Evolutionary conservation across 257 asterid genomes (phyloP).

Genomic region (Fraxinus excelsior): DNA sequence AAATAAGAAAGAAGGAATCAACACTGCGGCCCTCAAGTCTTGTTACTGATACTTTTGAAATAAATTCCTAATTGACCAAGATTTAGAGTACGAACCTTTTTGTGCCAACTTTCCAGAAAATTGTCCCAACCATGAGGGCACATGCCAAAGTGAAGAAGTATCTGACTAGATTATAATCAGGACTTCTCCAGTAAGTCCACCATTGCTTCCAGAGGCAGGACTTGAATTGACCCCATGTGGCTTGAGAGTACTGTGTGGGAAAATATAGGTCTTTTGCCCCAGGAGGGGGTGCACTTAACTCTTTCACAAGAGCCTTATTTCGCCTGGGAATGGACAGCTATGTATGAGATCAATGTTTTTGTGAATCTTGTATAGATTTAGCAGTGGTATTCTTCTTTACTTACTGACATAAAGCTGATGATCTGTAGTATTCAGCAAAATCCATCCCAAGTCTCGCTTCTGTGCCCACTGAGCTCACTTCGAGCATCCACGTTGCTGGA

Average conservation of each 20-base stretch:
- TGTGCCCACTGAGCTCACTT: conserved; percentile 44
- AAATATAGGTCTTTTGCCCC: conserved; percentile 47
- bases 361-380: not conserved
- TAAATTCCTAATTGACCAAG: not conserved
- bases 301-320: conserved; percentile 42
- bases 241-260: conserved; percentile 45
- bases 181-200: conserved; percentile 58
- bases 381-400: conserved; percentile 18
- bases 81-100: conserved; percentile 31
- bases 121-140: conserved; percentile 48
- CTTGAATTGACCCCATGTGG: conserved; percentile 48
- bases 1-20: not conserved
- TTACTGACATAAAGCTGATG: conserved; percentile 44
- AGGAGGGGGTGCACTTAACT: conserved; percentile 38
- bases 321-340: conserved; percentile 24
- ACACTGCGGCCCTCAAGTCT: not conserved
- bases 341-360: conserved; percentile 6
- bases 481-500: conserved; percentile 69
- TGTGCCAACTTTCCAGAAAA: conserved; percentile 50
- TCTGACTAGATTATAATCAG: conserved; percentile 55
- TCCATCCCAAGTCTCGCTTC: conserved; percentile 48
- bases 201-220: conserved; percentile 54
- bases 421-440: conserved; percentile 54
- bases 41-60: conserved; percentile 4
- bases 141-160: conserved; percentile 47